phyloP scores from a whole-genome alignment of 257 asterid genomes.

The Fraxinus quadrangulata region DNA sequence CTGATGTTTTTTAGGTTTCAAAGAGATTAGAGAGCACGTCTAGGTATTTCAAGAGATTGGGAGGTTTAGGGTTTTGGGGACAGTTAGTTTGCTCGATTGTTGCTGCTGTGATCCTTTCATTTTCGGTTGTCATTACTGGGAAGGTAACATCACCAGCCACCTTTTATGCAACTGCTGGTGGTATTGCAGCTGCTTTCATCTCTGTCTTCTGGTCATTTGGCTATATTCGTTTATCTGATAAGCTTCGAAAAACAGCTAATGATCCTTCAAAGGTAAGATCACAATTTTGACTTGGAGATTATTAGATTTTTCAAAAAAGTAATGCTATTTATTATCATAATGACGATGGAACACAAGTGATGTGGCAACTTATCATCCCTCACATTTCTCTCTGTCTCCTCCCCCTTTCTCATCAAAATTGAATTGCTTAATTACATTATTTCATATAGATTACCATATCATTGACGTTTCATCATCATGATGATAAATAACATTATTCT shows the following conservation, averaged over 20 bases:
- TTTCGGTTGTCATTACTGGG: conserved; percentile 74
- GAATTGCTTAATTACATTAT: too few relatives aligned
- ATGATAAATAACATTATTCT: too few relatives aligned
- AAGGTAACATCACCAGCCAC: conserved; percentile 82
- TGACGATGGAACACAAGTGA: too few relatives aligned
- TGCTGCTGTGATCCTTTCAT: conserved; percentile 86
- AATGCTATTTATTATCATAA: too few relatives aligned
- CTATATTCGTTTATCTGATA: conserved; percentile 79
- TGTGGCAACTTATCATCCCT: too few relatives aligned
- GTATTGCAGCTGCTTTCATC: conserved; percentile 87
- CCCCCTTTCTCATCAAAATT: too few relatives aligned
- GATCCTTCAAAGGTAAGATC: conserved; percentile 87
- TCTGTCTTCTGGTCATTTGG: conserved; percentile 98
- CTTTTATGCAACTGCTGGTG: conserved; percentile 85
- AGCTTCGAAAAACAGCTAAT: conserved; percentile 73
- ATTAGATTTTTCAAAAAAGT: background rate
- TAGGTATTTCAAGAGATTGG: conserved; percentile 88
- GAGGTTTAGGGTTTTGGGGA: conserved; percentile 95
- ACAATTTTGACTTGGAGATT: conserved; percentile 6
- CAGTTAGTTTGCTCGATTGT: conserved; percentile 85
- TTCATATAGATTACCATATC: too few relatives aligned
- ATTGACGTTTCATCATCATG: too few relatives aligned
- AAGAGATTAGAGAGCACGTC: conserved; percentile 84
- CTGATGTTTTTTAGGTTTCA: conserved; percentile 54
- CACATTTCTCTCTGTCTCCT: too few relatives aligned